These are phyloP conservation scores for Ramularia collo-cygni DNA, from an alignment of 2,329 filamentous ascomycete genomes.

Conservation along the genomic window DNA sequence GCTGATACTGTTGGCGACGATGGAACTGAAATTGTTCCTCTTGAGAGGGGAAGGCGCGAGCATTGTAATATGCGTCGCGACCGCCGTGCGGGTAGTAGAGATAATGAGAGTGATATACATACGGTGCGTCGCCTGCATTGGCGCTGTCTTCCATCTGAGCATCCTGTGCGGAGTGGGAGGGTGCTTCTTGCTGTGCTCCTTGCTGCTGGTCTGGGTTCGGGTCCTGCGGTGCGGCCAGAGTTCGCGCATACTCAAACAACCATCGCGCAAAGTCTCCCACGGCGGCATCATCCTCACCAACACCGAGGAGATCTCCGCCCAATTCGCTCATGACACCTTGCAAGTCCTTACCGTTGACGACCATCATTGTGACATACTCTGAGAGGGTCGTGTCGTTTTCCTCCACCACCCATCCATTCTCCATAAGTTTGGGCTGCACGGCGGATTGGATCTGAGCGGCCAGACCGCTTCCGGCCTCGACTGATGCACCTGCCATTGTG, in stretches of 20 bases:
- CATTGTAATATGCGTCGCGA: too few species aligned
- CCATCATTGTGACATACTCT: slow-evolving; percentile 96
- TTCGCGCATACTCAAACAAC: slow-evolving; percentile 82
- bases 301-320: slow-evolving; percentile 74
- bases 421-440: slow-evolving; percentile 84
- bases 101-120: slow-evolving; percentile 23
- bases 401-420: slow-evolving; percentile 84
- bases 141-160: slow-evolving; percentile 62
- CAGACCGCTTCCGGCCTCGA: slow-evolving; percentile 67
- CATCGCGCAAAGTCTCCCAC: slow-evolving; percentile 80
- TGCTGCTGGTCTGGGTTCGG: slow-evolving; percentile 9
- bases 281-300: slow-evolving; percentile 74
- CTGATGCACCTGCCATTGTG: slow-evolving; percentile 63
- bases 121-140: slow-evolving; percentile 37
- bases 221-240: slow-evolving; percentile 46
- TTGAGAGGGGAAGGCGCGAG: too few species aligned
- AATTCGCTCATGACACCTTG: slow-evolving; percentile 84
- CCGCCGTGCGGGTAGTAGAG: background rate
- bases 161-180: slow-evolving; percentile 48
- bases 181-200: slow-evolving; percentile 15
- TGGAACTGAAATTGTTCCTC: slow-evolving; percentile 1
- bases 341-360: slow-evolving; percentile 89
- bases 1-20: slow-evolving; percentile 1
- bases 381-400: slow-evolving; percentile 76
- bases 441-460: slow-evolving; percentile 74